Base-by-base conservation (phyloP, 768 basidiomycete genomes). In the Boletellus emodensis region DNA sequence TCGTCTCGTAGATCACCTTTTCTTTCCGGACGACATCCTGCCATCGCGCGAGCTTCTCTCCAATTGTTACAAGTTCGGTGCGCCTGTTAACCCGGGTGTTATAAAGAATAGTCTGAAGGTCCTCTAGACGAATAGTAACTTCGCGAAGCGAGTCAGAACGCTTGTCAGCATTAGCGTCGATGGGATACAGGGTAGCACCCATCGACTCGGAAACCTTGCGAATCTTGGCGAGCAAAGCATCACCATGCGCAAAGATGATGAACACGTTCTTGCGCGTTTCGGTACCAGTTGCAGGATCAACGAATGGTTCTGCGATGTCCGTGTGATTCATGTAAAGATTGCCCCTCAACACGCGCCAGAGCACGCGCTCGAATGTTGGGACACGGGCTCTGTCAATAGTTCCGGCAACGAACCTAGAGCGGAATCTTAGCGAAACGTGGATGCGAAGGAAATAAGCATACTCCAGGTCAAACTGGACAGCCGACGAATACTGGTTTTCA, bases 301-400 rank as follows among this genome's bases (percentile, higher is more conserved):
- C 77, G 61, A 98, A 96, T 6, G 92, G 88, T 58, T 95, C 91
- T 35, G 80, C 78, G 59, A 99, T 98, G 70, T 98, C 94, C 47
- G 86, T 90, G 69, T 93, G 87, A 71, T 97, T 99, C 95, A 99
- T 98, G 75, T 95, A 99, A 18, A 99, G 76, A 67, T 99, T 98
- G 44, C 96, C 96, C 52, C 96, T 86, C 17, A 98, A 79, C 32
- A 98, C 91, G 59, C 96, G 90, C 96, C 96, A 99, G 43, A 98
- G 81, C 17, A 99, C 90, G 15, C 96, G 87, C 71, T 99, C 96
- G 47, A 99, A 97, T 6, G 92, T 94, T 1, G 90, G 82, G 62
- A 98, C 78, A 49, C 94, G 85, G 9, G 85, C 74, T 40, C 96
- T 90, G 61, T 98, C 94, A 56, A 98, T 93, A 0, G 95, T 97